Percentiles rank a stretch among this genome's conserved stretches.
These are phyloP conservation scores for Paraphaeosphaeria minitans DNA, from an alignment of 2,329 filamentous ascomycete species.

Conservation along the genomic window DNA sequence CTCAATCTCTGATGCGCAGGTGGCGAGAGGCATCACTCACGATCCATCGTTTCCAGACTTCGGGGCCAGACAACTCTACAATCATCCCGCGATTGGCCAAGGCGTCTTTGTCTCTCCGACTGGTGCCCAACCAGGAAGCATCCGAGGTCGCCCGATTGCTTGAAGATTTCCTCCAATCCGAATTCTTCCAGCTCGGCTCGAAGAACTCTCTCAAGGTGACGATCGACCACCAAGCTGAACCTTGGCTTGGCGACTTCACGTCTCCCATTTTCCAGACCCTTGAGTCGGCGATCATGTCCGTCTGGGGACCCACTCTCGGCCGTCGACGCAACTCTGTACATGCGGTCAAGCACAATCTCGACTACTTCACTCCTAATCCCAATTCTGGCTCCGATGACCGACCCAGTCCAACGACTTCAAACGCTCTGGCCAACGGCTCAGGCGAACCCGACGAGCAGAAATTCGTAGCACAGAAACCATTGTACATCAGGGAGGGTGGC, in stretches of 20 bases:
- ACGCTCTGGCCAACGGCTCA: constrained; percentile 55
- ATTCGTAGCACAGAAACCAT: constrained; percentile 59
- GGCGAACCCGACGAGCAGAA: constrained; percentile 19
- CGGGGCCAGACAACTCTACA: constrained; percentile 83
- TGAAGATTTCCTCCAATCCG: constrained; percentile 67
- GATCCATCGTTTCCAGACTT: constrained; percentile 90
- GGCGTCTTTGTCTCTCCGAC: constrained; percentile 84
- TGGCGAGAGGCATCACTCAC: constrained; percentile 97
- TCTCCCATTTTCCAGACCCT: constrained; percentile 91
- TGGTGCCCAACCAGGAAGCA: constrained; percentile 92
- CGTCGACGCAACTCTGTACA: constrained; percentile 33
- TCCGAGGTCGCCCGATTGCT: constrained; percentile 74
- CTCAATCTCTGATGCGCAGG: constrained; percentile 83
- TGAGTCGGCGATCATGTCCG: constrained; percentile 80
- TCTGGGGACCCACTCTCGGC: constrained; percentile 69
- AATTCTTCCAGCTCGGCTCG: constrained; percentile 77
- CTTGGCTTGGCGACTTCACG: constrained; percentile 90
- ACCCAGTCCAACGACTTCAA: constrained; percentile 55
- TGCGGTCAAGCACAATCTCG: constrained; percentile 15
- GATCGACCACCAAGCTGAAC: constrained; percentile 92
- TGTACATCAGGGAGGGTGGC: constrained; percentile 95
- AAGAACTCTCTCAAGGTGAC: constrained; percentile 80
- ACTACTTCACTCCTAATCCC: constrained; percentile 9
- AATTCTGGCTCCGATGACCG: constrained; percentile 17
- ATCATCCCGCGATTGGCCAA: constrained; percentile 90